Conservation (phyloP, 2,329 filamentous ascomycete genomes). For the Blastomyces emzantsi region DNA sequence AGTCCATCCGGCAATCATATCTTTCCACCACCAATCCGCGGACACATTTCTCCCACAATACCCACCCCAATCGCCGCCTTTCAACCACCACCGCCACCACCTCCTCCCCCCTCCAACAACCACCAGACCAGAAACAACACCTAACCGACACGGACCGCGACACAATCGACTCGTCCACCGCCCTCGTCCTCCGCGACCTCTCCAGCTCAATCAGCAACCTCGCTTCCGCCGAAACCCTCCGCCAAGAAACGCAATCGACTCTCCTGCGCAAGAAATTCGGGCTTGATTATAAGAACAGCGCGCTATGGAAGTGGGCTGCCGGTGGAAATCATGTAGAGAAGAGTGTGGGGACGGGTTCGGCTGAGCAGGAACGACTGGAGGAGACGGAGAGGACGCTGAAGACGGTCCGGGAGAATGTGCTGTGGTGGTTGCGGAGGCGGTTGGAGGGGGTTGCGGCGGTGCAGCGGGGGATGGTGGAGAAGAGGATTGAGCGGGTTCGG, state of each 20-base stretch:
- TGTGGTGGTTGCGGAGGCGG: constrained; percentile 70
- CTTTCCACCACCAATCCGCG: constrained; percentile 69
- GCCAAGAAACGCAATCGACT: constrained; percentile 63
- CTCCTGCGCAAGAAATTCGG: constrained; percentile 65
- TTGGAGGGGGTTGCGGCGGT: constrained; percentile 67
- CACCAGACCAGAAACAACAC: constrained; percentile 41
- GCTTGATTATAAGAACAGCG: constrained; percentile 35
- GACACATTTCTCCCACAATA: constrained; percentile 35
- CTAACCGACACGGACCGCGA: constrained; percentile 77
- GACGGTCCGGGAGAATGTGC: constrained; percentile 67
- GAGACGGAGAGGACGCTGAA: constrained; percentile 57
- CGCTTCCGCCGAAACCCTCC: constrained; percentile 70
- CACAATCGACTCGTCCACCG: constrained; percentile 78
- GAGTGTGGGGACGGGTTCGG: constrained; percentile 39
- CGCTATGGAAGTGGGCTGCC: constrained; percentile 58
- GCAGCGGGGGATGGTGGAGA: constrained; percentile 90
- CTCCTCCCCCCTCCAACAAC: background rate
- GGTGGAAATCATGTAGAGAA: constrained; percentile 35
- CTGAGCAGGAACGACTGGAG: constrained; percentile 65
- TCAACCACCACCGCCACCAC: constrained; percentile 35
- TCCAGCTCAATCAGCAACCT: constrained; percentile 72
- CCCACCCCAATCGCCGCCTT: constrained; percentile 30
- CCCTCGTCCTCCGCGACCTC: constrained; percentile 74
- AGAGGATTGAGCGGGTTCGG: constrained; percentile 69
- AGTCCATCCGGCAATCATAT: constrained; percentile 78